Base-by-base conservation (phyloP, 1,139 yeast species). In the Scheffersomyces illinoinensis region DNA sequence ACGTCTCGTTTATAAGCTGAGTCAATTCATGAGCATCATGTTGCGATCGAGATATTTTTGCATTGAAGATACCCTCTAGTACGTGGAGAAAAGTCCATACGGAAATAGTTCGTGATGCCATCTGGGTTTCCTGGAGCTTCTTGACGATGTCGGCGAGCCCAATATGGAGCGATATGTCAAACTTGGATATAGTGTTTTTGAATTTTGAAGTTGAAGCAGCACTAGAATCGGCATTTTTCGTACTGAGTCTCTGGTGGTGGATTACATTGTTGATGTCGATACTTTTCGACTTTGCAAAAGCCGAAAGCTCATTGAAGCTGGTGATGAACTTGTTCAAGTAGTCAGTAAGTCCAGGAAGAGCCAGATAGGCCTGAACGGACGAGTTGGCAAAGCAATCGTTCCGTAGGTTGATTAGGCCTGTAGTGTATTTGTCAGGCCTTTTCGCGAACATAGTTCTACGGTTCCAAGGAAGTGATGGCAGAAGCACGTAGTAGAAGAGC, bases 11-110 rank as follows among this genome's bases (percentile, higher is more conserved):
- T 48, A 93, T 81, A 58, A 91, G 73, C 68, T 91, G 97, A 46
- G 95, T 84, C 62, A 95, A 80, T 68, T 95, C 99, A 66, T 95
- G 98, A 0, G 98, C 97, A 75, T 93, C 98, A 67, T 93, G 97
- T 73, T 95, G 99, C 52, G 86, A 85, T 47, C 93, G 77, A 1
- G 97, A 88, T 46, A 95, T 88, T 64, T 85, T 86, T 6, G 93
- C 88, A 60, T 87, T 84, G 75, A 89, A 90, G n/a, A 90, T 88
- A n/a, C 74, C 73, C 69, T 93, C 98, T 58, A 93, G 74, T 14
- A 86, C 87, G 58, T 84, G 88, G 24, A 93, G 76, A 58, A 92
- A 83, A 0, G 91, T 88, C 95, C 96, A 89, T 0, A 92, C 95
- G 0, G 93, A 86, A 5, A 88, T 75, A 3, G 88, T 82, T 61